Evolutionary conservation across 2,329 filamentous ascomycete species (phyloP), one percentile per base, ranked within the genome.

Genomic region (Calonectria hongkongensis): DNA sequence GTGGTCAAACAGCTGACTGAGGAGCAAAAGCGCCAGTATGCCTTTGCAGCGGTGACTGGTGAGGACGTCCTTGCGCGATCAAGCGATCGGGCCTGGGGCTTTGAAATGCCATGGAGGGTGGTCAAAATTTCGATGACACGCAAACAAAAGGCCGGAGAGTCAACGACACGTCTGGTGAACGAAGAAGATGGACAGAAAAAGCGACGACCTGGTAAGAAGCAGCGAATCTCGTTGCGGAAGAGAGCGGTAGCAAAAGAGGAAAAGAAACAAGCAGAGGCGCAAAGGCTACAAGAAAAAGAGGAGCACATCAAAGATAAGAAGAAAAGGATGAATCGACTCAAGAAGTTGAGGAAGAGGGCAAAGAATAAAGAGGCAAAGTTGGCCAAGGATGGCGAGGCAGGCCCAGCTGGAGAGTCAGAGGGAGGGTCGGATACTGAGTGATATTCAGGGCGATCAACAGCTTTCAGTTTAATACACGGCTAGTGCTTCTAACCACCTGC

Each of bases 51-150:
- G 3, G 82, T 93, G 13, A 87, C 82, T 36, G 88, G 87, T 7
- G 87, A 89, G n/a, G 86, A 89, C 16, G 81, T 93, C 16, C 65
- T 89, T 2, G 78, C 78, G 27, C 82, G 85, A 72, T 86, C 87
- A n/a, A 79, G 77, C 56, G 82, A 80, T 76, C 84, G 87, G 67
- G 85, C 85, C 8, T 92, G 90, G 90, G 91, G 91, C 0, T 81
- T 90, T 50, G 90, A 92, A 80, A 85, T 90, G 75, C 90, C 91
- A 2, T 93, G 91, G 91, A 87, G 87, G 69, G 89, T 92, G 16
- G 86, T 83, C 4, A 84, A 82, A 36, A 83, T 91, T 39, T 81
- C 77, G 1, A 78, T 85, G n/a, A 81, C 78, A n/a, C 81, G 80
- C 18, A 83, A 81, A 66, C 76, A 72, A 41, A 76, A 65, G 18